Conservation (phyloP, 495 filamentous ascomycete genomes). For the Glonium stellatum region DNA sequence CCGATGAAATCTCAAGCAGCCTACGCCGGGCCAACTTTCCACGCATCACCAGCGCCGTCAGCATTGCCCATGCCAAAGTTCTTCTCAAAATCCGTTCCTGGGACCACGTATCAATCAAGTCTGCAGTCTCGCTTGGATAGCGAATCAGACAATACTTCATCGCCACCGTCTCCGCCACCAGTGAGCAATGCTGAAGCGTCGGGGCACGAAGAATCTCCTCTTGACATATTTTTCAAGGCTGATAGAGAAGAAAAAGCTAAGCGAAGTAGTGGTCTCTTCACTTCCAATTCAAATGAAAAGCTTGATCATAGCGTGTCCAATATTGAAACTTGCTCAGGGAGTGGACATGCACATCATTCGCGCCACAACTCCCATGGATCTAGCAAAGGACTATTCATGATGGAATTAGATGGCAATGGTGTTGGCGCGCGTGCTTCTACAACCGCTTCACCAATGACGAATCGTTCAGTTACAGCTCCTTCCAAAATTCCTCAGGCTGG, state of each 20-base stretch:
- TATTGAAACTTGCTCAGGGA: conserved; percentile 2
- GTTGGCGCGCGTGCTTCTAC: background rate
- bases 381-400: conserved; percentile 52
- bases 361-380: conserved; percentile 37
- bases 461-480: conserved; percentile 23
- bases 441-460: conserved; percentile 2
- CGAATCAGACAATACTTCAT: conserved; percentile 33
- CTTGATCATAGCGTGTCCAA: conserved; percentile 18
- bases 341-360: conserved; percentile 11
- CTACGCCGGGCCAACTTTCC: conserved; percentile 93
- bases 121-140: conserved; percentile 42
- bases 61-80: conserved; percentile 91
- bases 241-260: conserved; percentile 68
- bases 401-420: conserved; percentile 54
- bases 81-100: conserved; percentile 71
- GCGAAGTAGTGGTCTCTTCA: conserved; percentile 30
- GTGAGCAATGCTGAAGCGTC: conserved; percentile 40
- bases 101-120: conserved; percentile 43
- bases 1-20: conserved; percentile 38
- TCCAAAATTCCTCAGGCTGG: conserved; percentile 11
- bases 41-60: conserved; percentile 87
- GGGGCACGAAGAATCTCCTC: conserved; percentile 59
- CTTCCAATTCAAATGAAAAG: conserved; percentile 21
- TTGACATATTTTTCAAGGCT: conserved; percentile 84
- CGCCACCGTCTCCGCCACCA: conserved; percentile 25